Conservation (phyloP, 192 early-diverging fungal genomes). For the Podila horticola region DNA sequence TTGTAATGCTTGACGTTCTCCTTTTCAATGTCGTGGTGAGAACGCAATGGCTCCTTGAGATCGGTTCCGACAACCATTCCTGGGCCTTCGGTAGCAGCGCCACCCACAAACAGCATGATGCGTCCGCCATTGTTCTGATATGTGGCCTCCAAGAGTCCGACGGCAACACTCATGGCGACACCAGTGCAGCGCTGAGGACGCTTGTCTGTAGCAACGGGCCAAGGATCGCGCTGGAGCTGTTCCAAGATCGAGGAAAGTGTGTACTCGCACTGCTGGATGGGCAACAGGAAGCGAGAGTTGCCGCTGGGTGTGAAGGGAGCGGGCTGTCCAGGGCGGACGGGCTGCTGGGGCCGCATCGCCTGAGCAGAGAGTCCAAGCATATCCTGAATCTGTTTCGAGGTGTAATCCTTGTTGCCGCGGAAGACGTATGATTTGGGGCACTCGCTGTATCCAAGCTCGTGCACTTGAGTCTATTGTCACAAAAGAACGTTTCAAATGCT, state of each 20-base stretch:
- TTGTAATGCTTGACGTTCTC: slow-evolving; percentile 93
- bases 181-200: slow-evolving; percentile 95
- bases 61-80: slow-evolving; percentile 96
- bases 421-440: slow-evolving; percentile 99
- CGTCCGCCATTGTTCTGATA: slow-evolving; percentile 94
- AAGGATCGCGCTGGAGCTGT: slow-evolving; percentile 97
- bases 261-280: slow-evolving; percentile 97
- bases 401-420: slow-evolving; percentile 97
- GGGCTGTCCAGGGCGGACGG: slow-evolving; percentile 58
- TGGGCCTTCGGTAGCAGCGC: slow-evolving; percentile 95
- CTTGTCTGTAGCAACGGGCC: slow-evolving; percentile 93
- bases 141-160: slow-evolving; percentile 92
- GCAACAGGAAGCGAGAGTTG: slow-evolving; percentile 82
- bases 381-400: slow-evolving; percentile 93
- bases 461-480: slow-evolving; percentile 81
- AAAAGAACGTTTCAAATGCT: background rate
- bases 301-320: slow-evolving; percentile 21
- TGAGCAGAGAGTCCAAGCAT: slow-evolving; percentile 88
- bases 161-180: slow-evolving; percentile 92
- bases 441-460: slow-evolving; percentile 95
- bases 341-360: slow-evolving; percentile 55
- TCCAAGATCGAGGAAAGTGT: slow-evolving; percentile 94
- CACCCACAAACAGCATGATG: slow-evolving; percentile 95
- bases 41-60: slow-evolving; percentile 93
- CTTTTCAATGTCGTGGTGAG: slow-evolving; percentile 98